Evolutionary conservation across 371 early-diverging fungal genomes (phyloP).

Genomic region (Blakeslea trispora): DNA sequence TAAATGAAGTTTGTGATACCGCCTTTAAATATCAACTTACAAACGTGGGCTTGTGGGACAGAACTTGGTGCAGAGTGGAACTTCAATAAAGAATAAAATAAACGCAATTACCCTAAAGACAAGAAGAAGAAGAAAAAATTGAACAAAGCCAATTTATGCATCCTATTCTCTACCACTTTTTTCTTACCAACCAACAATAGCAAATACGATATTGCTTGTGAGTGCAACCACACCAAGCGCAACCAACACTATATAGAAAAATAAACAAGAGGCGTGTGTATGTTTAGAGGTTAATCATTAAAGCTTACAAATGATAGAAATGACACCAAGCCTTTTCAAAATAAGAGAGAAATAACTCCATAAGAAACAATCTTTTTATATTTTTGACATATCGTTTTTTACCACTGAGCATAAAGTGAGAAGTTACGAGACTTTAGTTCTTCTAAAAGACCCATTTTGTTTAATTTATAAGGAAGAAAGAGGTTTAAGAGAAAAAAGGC

Average conservation of each 20-base stretch:
- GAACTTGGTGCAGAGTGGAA: constrained; percentile 47
- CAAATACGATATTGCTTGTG: constrained; percentile 34
- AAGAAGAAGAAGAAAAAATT: neutral
- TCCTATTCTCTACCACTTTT: no score
- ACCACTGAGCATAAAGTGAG: constrained; percentile 55
- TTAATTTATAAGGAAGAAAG: neutral
- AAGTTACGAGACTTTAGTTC: constrained; percentile 52
- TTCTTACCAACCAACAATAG: constrained; percentile 47
- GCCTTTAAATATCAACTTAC: constrained; percentile 24
- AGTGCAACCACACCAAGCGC: constrained; percentile 38
- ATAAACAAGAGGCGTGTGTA: no score
- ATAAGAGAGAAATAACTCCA: no score
- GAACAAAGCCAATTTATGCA: no score
- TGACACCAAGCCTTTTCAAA: constrained; percentile 46
- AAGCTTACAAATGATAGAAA: constrained; percentile 44
- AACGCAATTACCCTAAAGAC: constrained; percentile 43
- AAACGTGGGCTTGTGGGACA: constrained; percentile 53
- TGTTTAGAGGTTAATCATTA: neutral
- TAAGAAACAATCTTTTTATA: no score
- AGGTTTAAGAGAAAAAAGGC: constrained; percentile 4
- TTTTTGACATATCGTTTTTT: constrained; percentile 8
- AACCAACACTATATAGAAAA: constrained; percentile 34
- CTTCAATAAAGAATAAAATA: constrained; percentile 48
- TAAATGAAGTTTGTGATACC: no score
- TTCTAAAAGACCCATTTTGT: constrained; percentile 45